Base-by-base conservation (phyloP, 1,284 basidiomycete species). In the Austroboletus niveus region DNA sequence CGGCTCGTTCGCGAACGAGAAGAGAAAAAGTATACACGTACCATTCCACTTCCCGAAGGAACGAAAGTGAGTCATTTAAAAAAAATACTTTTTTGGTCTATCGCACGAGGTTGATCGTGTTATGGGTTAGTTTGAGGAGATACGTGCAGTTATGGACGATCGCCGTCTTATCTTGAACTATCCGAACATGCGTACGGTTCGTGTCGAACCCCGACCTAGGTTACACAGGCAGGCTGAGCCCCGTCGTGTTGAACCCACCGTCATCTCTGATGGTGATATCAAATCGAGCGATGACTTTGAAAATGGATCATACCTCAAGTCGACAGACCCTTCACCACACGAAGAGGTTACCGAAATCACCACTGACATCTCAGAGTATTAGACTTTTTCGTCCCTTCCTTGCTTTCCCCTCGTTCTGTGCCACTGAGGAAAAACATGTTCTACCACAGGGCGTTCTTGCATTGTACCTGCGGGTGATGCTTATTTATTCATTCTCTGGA, bases 121-220 rank as follows among this genome's bases (percentile, higher is more conserved):
- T 34, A 8, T 48, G 42, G n/a, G 36, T 45, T 55, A 87, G 85
- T 86, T 86, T 55, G 81, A 85, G 57, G 82, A 86, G 60, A 77
- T 88, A 52, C 77, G 74, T 41, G 83, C 84, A 11, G 75, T 79
- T 20, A 81, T 82, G 74, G 79, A 81, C 53, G 77, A 77, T 54
- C 76, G 75, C 55, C 75, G 72, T 54, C 73, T 88, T 38, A 76
- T 77, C 53, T 65, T 88, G 59, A 78, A 79, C 61, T 86, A 87
- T 59, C 85, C 85, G 39, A 87, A 84, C 60, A 76, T 81, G 73
- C 79, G 78, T 48, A 79, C 74, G 41, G 71, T 76, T 54, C 72
- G 77, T 58, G 75, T 79, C 35, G 79, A 81, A 53, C 68, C 69
- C 32, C 66, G 68, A 41, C 53, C 53, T 31, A 53, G 57, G 40